Evolutionary conservation across 805 yeast species (phyloP), one percentile per base, ranked within the genome.

Genomic region (Wickerhamiella siamensis): DNA sequence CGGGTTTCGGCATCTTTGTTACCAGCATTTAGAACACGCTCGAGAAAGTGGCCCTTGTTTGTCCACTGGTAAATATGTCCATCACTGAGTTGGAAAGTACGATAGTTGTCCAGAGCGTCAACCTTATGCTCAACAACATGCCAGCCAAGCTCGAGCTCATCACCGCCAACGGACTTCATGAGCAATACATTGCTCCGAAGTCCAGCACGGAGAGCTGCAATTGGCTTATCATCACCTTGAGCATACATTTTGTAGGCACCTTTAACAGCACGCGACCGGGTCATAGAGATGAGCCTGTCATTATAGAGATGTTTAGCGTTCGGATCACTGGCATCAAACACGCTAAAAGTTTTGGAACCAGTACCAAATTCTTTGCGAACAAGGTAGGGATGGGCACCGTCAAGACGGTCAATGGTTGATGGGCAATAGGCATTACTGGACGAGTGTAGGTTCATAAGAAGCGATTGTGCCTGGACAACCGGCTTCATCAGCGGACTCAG

Each of bases 21-120:
- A 9, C 82, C 83, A 12, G 70, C 54, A 49, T 77, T 75, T 37
- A 59, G 62, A 20, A 76, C 78, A 45, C 63, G 63, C 55, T 77
- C 83, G 40, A 77, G 60, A 58, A 64, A 73, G 48, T 67, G 70
- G 16, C 79, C 80, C 40, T 65, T 65, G 26, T 69, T 66, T 4
- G 82, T 74, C 82, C 83, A 77, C 51, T 77, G 82, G 51, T 74
- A 76, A 4, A 72, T 71, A 38, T 55, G 50, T 8, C 82, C 82
- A 53, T 76, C 78, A 3, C 76, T 66, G 38, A 77, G 62, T 33
- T 71, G 69, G 56, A 77, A 77, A 64, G 71, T 64, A 50, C 81
- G 64, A 56, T 75, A 76, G 46, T 71, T 63, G 50, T 75, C 82
- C 31, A 66, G 63, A 2, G 78, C 79, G 54, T 75, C 82, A 18